Conservation (phyloP, 2,329 filamentous ascomycete genomes). For the Colletotrichum filicis region DNA sequence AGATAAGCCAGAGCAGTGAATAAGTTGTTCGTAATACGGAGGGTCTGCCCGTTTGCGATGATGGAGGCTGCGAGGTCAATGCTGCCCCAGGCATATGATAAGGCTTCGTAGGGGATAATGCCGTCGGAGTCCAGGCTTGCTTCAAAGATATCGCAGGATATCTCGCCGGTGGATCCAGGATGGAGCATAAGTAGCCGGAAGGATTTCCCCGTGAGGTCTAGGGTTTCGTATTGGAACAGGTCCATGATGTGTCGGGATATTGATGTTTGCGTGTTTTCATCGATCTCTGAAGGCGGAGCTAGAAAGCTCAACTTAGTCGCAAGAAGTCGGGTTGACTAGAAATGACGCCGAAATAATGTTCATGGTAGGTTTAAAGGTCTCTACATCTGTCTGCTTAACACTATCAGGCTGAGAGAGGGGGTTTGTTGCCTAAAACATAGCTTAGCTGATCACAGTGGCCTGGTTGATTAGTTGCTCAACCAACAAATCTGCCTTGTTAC, state of each 20-base stretch:
- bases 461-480: too few relatives aligned
- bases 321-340: too few relatives aligned
- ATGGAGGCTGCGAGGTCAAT: neutral
- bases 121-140: neutral
- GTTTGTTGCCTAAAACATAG: too few relatives aligned
- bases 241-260: neutral
- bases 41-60: neutral
- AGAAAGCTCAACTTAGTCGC: rapidly evolving
- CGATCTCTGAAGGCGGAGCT: too few relatives aligned
- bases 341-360: too few relatives aligned
- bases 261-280: too few relatives aligned
- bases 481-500: too few relatives aligned
- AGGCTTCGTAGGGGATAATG: neutral
- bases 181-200: conserved; percentile 8
- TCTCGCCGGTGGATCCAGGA: neutral
- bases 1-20: neutral
- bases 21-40: neutral
- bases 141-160: conserved; percentile 5
- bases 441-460: too few relatives aligned
- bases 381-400: rapidly evolving
- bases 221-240: neutral
- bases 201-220: neutral
- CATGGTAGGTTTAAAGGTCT: rapidly evolving
- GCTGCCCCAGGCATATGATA: neutral
- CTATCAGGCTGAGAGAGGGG: too few relatives aligned